These are phyloP conservation scores for Hypoxylon fragiforme DNA, from an alignment of 495 filamentous ascomycete species.

Conservation along the genomic window DNA sequence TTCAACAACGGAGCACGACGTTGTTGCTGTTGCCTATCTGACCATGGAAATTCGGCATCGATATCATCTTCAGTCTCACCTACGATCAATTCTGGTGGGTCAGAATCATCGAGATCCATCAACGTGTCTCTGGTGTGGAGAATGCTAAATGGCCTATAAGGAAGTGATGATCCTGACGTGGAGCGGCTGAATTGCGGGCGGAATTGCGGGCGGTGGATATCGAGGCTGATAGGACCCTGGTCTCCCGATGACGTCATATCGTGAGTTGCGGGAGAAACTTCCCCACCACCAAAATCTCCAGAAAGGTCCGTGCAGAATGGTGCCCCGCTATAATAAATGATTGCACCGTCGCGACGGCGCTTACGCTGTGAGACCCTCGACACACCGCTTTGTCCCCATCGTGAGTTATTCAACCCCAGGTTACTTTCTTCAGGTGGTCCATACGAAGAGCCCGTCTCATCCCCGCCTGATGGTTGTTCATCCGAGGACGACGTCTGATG, in stretches of 20 bases:
- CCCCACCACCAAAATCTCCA: slow-evolving; percentile 54
- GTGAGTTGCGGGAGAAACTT: slow-evolving; percentile 42
- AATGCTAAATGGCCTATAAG: slow-evolving; percentile 48
- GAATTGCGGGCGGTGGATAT: slow-evolving; percentile 1
- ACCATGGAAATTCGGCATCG: slow-evolving; percentile 44
- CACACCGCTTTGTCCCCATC: slow-evolving; percentile 46
- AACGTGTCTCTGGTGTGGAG: slow-evolving; percentile 12
- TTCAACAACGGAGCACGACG: slow-evolving; percentile 26
- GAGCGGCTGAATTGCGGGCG: slow-evolving; percentile 38
- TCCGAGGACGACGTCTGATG: slow-evolving; percentile 43
- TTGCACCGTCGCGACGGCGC: slow-evolving; percentile 64
- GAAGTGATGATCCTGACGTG: slow-evolving; percentile 49
- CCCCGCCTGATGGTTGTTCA: slow-evolving; percentile 46
- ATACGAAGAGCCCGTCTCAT: slow-evolving; percentile 43
- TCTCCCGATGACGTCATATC: slow-evolving; percentile 45
- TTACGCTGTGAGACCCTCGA: slow-evolving; percentile 48
- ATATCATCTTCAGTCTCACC: slow-evolving; percentile 39
- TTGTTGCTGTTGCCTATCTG: slow-evolving; percentile 34
- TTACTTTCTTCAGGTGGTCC: slow-evolving; percentile 45
- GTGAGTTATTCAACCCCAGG: slow-evolving; percentile 41
- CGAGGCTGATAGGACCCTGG: slow-evolving; percentile 28
- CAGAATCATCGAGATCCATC: slow-evolving; percentile 29
- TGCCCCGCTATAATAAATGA: slow-evolving; percentile 77
- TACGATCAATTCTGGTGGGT: slow-evolving; percentile 25
- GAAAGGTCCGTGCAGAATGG: slow-evolving; percentile 78